phyloP scores from a whole-genome alignment of 2,329 filamentous ascomycete species.

The Pseudogymnoascus sp. region DNA sequence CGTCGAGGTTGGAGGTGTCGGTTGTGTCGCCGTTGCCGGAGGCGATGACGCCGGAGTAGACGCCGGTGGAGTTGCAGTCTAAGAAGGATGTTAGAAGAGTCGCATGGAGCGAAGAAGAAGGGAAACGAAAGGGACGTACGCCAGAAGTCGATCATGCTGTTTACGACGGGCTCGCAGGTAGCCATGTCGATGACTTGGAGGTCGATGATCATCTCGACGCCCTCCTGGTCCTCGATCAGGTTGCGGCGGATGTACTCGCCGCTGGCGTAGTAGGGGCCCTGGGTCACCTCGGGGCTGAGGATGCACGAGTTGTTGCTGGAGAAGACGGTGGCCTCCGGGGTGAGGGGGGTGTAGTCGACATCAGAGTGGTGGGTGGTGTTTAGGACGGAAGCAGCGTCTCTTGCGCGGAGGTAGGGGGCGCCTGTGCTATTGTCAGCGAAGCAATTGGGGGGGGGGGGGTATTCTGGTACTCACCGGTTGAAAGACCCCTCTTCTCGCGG shows the following conservation, averaged over 20 bases:
- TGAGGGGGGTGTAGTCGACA: constrained; percentile 26
- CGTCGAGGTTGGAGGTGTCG: constrained; percentile 19
- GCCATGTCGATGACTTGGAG: constrained; percentile 46
- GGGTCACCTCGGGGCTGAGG: constrained; percentile 42
- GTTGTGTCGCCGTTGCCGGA: constrained; percentile 34
- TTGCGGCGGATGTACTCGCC: constrained; percentile 43
- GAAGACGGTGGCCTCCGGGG: constrained; percentile 32
- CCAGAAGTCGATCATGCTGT: constrained; percentile 46
- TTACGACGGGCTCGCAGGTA: constrained; percentile 42
- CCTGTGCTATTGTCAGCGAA: background rate
- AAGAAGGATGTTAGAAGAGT: constrained; percentile 9
- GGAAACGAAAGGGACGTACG: constrained; percentile 24
- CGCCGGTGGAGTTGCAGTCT: constrained; percentile 35
- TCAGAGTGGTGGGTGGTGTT: constrained; percentile 16
- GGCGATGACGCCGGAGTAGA: constrained; percentile 39
- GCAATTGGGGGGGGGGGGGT: background rate
- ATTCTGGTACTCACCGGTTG: constrained; percentile 11
- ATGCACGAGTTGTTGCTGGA: constrained; percentile 38
- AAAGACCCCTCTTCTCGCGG: constrained; percentile 27
- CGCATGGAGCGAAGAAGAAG: background rate
- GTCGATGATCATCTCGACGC: constrained; percentile 41
- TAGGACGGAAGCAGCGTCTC: constrained; percentile 15
- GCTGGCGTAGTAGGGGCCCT: constrained; percentile 46
- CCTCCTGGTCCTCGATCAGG: constrained; percentile 38
- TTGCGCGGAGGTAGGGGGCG: constrained; percentile 9